Conservation (phyloP, 768 basidiomycete genomes). For the Fibroporia radiculosa region DNA sequence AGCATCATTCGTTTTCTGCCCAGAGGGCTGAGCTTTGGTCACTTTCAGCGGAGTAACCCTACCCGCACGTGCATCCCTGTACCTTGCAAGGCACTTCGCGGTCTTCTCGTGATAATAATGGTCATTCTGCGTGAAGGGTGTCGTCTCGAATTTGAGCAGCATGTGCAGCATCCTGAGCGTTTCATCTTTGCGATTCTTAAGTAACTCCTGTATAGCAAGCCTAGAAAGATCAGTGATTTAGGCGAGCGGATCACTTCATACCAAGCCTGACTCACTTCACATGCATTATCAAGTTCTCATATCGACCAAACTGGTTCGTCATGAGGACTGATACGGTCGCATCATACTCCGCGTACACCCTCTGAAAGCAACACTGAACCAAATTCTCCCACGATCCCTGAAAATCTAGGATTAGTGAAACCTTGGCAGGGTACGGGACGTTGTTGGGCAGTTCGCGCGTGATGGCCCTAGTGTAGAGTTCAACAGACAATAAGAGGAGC, state of each 20-base stretch:
- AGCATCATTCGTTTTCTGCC: too few relatives aligned
- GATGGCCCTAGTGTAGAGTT: slow-evolving; percentile 23
- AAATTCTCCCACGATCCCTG: slow-evolving; percentile 31
- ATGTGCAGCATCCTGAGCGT: slow-evolving; percentile 1
- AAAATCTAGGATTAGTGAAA: slow-evolving; percentile 29
- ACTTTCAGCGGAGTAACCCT: background rate
- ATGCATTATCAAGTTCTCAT: slow-evolving; percentile 25
- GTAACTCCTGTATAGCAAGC: slow-evolving; percentile 8
- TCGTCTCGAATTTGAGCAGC: slow-evolving; percentile 13
- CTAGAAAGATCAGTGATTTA: slow-evolving; percentile 2
- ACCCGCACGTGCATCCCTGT: slow-evolving; percentile 26
- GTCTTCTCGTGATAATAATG: slow-evolving; percentile 28
- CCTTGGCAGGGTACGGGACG: slow-evolving; percentile 35
- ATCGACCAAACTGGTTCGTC: slow-evolving; percentile 32
- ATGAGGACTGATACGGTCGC: slow-evolving; percentile 24
- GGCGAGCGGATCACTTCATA: background rate
- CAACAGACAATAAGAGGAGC: too few relatives aligned
- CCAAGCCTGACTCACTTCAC: slow-evolving; percentile 23
- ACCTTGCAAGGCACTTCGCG: slow-evolving; percentile 30
- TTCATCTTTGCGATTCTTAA: slow-evolving; percentile 4
- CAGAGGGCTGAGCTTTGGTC: background rate
- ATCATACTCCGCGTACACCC: slow-evolving; percentile 25
- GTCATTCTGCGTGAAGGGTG: slow-evolving; percentile 33
- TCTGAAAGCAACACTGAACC: slow-evolving; percentile 25
- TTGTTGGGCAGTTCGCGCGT: slow-evolving; percentile 39